Base-by-base conservation (phyloP, 805 yeast genomes). In the Ogataea degrootiae region DNA sequence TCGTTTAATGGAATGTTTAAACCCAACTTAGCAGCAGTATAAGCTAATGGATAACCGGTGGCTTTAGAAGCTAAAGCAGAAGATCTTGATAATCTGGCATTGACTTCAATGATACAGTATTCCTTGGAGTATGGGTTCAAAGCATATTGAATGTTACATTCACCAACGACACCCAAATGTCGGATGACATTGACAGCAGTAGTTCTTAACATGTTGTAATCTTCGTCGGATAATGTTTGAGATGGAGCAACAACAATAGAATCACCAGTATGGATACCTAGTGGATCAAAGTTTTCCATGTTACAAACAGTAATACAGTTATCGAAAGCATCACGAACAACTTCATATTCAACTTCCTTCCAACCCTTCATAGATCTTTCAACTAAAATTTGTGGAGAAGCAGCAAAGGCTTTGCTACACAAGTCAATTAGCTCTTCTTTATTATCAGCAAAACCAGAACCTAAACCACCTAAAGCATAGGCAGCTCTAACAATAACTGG, bases 31-130 rank as follows among this genome's bases (percentile, higher is more conserved):
- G 98, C 98, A 56, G 99, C 99, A 46, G 96, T 94, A 69, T 90
- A 92, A 44, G 99, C 99, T 59, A 92, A 78, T 61, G 99, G 99
- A 66, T 92, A 92, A 59, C 98, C 99, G 41, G 99, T 92, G 36
- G 99, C 99, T 75, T 92, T 92, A 22, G 98, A 92, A 42, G 99
- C 99, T 61, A 92, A 78, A 48, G 99, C 99, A n/a, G 98, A 94
- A 42, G 99, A 92, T 70, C 99, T 84, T 33, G 97, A 91, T 60
- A 92, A 77, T 75, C 99, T 86, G 44, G 99, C 99, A 67, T 92
- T 92, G 57, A 92, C 99, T 75, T 92, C 99, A 69, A 92, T 92
- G 58, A 92, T 89, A 73, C 99, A 86, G 74, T 92, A 92, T 64
- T 94, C 98, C 69, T 87, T 85, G 50, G 95, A 84, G 71, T 83